phyloP scores from a whole-genome alignment of 2,329 filamentous ascomycete genomes.

The Sarocladium oryzae region DNA sequence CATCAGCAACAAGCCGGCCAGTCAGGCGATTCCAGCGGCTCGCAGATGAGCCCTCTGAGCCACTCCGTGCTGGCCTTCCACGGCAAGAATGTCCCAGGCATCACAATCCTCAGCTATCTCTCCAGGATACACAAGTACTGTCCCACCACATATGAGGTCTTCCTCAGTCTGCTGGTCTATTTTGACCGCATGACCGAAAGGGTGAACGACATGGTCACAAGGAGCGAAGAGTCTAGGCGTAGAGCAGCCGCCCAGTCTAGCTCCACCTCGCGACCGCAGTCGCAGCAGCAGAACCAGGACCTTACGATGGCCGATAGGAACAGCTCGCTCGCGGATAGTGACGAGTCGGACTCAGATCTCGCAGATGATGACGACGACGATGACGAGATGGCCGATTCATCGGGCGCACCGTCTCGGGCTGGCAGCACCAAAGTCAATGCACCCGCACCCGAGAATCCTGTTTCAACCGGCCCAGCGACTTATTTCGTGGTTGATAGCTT shows the following conservation, averaged over 20 bases:
- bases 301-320: constrained; percentile 22
- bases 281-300: constrained; percentile 21
- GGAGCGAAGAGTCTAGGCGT: constrained; percentile 51
- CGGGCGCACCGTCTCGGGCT: constrained; percentile 18
- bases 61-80: constrained; percentile 85
- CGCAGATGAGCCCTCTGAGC: constrained; percentile 54
- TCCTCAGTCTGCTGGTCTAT: constrained; percentile 89
- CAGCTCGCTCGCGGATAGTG: constrained; percentile 20
- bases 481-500: constrained; percentile 96
- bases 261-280: constrained; percentile 15
- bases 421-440: constrained; percentile 17
- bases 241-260: constrained; percentile 19
- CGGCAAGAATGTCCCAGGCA: constrained; percentile 94
- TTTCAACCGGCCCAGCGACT: constrained; percentile 33
- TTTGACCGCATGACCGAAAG: constrained; percentile 98
- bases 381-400: constrained; percentile 25
- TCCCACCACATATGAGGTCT: constrained; percentile 96
- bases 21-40: constrained; percentile 33
- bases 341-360: constrained; percentile 45
- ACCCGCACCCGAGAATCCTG: constrained; percentile 20
- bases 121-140: constrained; percentile 98
- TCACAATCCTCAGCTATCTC: constrained; percentile 93
- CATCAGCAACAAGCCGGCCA: constrained; percentile 50
- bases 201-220: constrained; percentile 75
- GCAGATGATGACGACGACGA: constrained; percentile 26